Base-by-base conservation (phyloP, 352 stramenopile species). In the Phytopythium helicoides region DNA sequence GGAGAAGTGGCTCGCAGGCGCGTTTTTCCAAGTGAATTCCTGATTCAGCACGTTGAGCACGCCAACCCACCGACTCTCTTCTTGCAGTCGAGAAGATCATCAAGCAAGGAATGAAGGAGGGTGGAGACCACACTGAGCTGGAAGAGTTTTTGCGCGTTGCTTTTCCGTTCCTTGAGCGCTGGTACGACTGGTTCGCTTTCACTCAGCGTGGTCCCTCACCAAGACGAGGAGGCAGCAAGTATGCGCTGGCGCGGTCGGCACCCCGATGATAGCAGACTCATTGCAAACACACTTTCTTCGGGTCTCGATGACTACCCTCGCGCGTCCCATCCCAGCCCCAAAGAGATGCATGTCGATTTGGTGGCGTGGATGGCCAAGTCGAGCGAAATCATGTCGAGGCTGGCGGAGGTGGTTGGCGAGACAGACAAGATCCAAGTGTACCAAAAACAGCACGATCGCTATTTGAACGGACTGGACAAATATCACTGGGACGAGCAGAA, bases 241-340 rank as follows among this genome's bases (percentile, higher is more conserved):
- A 84, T 93, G 31, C 81, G 83, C 19, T 97, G 89, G 89, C 81
- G 85, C n/a, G 89, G 89, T 0, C 74, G 87, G 8, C 64, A 73
- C 23, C 21, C 58, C 0, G 68, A 87, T 33, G 76, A 92, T 57
- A 78, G 81, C 36, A 92, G 90, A 38, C 67, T 97, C 26, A 88
- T 96, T 47, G 62, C 91, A 4, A 95, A 96, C 62, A 97, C 89
- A n/a, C 62, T 98, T 1, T 87, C 90, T 1, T 97, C 89, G 0
- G 94, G 94, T 0, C 56, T 98, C 8, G 94, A 98, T 45, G 94
- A 98, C 66, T 98, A 96, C 57, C 94, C 94, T 3, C 72, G 84
- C 47, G 83, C 85, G 1, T 93, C 76, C n/a, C 59, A 64, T 40
- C 77, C 86, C 3, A 84, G 70, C 23, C 51, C 83, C 9, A 63